Percentiles rank a stretch among this genome's conserved stretches.
These are phyloP conservation scores for Leishmania tropica DNA, from an alignment of 208 protist genomes.

Conservation along the genomic window DNA sequence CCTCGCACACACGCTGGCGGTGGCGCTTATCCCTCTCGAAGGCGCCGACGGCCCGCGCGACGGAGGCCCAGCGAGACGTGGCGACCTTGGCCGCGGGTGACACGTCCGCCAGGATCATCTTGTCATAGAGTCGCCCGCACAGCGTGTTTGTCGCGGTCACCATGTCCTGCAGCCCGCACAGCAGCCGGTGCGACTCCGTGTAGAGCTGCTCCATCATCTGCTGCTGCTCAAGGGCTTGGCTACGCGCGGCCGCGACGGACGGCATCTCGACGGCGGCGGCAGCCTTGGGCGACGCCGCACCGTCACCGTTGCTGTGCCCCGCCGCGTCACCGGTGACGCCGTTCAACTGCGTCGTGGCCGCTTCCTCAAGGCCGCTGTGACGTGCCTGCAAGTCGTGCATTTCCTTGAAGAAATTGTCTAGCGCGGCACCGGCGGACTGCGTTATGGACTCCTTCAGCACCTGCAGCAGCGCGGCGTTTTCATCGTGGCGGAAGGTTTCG, in stretches of 20 bases:
- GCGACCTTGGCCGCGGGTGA: constrained; percentile 65
- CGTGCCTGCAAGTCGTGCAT: constrained; percentile 30
- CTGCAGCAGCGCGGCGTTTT: constrained; percentile 62
- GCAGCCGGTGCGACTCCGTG: constrained; percentile 56
- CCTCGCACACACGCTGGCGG: constrained; percentile 72
- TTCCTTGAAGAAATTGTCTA: constrained; percentile 61
- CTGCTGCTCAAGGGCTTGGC: constrained; percentile 48
- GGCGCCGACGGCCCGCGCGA: constrained; percentile 69
- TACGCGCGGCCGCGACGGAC: constrained; percentile 45
- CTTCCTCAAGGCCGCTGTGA: constrained; percentile 7
- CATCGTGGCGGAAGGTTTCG: constrained; percentile 52
- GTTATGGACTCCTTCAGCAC: constrained; percentile 74
- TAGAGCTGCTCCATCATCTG: constrained; percentile 57
- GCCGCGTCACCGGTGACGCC: neutral
- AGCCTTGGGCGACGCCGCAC: neutral
- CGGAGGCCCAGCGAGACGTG: constrained; percentile 60
- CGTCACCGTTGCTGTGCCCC: neutral
- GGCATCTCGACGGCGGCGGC: constrained; percentile 30
- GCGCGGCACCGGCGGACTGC: constrained; percentile 47
- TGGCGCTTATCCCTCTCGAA: constrained; percentile 75
- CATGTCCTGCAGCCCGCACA: constrained; percentile 48
- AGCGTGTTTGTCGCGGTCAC: constrained; percentile 58
- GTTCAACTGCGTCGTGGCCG: neutral
- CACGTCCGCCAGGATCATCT: constrained; percentile 54
- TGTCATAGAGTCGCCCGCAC: constrained; percentile 71